Base-by-base conservation (phyloP, 371 early-diverging fungal genomes). In the Apophysomyces sp. region DNA sequence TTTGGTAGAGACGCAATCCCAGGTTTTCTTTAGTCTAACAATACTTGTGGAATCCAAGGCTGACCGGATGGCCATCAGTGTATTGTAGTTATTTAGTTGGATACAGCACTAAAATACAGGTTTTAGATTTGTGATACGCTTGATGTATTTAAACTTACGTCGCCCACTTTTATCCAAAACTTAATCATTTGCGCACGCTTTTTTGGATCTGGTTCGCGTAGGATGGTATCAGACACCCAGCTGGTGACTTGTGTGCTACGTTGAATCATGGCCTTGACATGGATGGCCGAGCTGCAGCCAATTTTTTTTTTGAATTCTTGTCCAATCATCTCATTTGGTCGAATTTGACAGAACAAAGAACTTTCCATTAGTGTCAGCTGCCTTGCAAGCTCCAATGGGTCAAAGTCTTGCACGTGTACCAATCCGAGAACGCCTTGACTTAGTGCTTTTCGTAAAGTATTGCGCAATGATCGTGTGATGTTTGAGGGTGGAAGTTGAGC, bases 11-110 rank as follows among this genome's bases (percentile, higher is more conserved):
- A 90, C 55, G 21, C 80, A 44, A 0, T 86, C 85, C 94, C 94
- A 94, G 0, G 94, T 93, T 16, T 69, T 77, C 57, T 86, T 85
- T 24, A 95, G 74, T 41, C 96, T 80, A 39, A 73, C 72, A 8
- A 95, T 84, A 4, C 92, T 83, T 0, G 94, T 87, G 3, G 90
- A 90, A 58, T 86, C 85, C 16, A 95, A 75, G 0, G 89, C 95
- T 1, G 89, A 88, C 32, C 88, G 78, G 39, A 95, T 83, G 1
- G 94, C 90, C 82, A 92, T 88, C 18, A 93, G 68, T 0, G 92
- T 87, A 59, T 92, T 89, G 66, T 83, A 94, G 70, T 95, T 95
- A 58, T 90, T 85, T 16, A 94, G 66, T 34, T 77, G 81, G 8
- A 89, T 65, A 32, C 83, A 86, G 7, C 72, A 66, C 84, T 89